Evolutionary conservation across 192 early-diverging fungal species (phyloP), one percentile per base, ranked within the genome.

Genomic region (Globomyces pollinis-pini): DNA sequence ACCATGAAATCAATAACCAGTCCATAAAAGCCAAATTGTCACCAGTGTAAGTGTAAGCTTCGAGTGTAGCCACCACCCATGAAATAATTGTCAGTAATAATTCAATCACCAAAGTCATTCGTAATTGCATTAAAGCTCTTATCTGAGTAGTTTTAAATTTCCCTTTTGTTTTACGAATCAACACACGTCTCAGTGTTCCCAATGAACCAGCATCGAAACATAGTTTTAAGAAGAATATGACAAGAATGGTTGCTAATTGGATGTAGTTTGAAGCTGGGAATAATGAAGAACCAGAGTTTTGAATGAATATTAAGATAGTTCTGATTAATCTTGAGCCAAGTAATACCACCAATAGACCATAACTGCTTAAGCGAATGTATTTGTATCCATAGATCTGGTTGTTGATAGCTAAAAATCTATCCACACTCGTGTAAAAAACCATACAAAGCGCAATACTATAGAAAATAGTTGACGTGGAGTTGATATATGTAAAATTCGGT

Each of bases 1-100:
- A 30, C 60, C 60, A 62, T 2, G 60, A 38, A 15, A 62, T 44
- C 23, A 62, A 51, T 1, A 49, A 29, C 60, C 60, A 62, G 20
- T 62, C 60, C 47, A 49, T 51, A 26, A 54, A 43, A 41, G 60
- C 6, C 12, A 56, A 50, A 3, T 24, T 24, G 26, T 49, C 30
- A 41, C 50, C 60, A 18, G 50, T 62, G 45, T 26, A 51, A 32
- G 29, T 44, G 11, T 38, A 18, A 30, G 44, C 47, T 24, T 62
- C 60, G 29, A 53, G 21, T 34, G 28, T 26, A 12, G 47, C 60
- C 3, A 49, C 41, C 34, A 56, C 34, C 11, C 31, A 23, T 2
- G 60, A 26, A 43, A 62, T 23, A 34, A 62, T 41, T 29, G 60
- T 38, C 15, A 62, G 23, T 5, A 8, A 11, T 23, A 49, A 51